A percentile compares a stretch with the other conserved stretches of the same genome.
These are phyloP conservation scores for Pythium pyrilobum DNA, from an alignment of 352 stramenopile genomes.

Conservation along the genomic window DNA sequence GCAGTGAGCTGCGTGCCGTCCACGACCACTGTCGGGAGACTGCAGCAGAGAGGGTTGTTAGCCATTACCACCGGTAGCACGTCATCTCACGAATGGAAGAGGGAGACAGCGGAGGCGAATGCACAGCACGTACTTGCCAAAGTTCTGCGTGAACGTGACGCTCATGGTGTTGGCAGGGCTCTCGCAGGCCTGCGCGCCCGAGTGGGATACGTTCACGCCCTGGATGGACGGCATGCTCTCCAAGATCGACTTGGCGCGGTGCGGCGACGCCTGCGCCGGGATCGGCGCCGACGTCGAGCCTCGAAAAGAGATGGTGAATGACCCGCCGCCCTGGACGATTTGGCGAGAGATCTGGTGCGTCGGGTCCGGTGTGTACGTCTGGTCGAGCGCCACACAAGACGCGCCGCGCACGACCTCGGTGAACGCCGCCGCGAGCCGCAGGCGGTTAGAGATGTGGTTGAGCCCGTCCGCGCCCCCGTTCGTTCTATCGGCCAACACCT, in stretches of 20 bases:
- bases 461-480: slow-evolving; percentile 49
- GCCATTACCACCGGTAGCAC: no score
- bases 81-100: no score
- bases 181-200: slow-evolving; percentile 54
- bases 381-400: slow-evolving; percentile 45
- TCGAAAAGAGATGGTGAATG: slow-evolving; percentile 56
- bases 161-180: slow-evolving; percentile 55
- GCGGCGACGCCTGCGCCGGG: slow-evolving; percentile 30
- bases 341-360: slow-evolving; percentile 35
- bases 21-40: slow-evolving; percentile 50
- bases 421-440: slow-evolving; percentile 48
- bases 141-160: slow-evolving; percentile 78
- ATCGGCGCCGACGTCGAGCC: slow-evolving; percentile 64
- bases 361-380: slow-evolving; percentile 36
- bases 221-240: slow-evolving; percentile 47
- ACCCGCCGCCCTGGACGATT: slow-evolving; percentile 38
- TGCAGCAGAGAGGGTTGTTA: slow-evolving; percentile 13
- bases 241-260: slow-evolving; percentile 28
- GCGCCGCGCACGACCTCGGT: slow-evolving; percentile 47
- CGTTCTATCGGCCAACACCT: slow-evolving; percentile 41
- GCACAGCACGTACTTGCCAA: slow-evolving; percentile 52
- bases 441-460: slow-evolving; percentile 51
- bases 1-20: slow-evolving; percentile 26
- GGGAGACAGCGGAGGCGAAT: neutral
- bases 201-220: slow-evolving; percentile 47